Evolutionary conservation across 1,284 basidiomycete genomes (phyloP).

Genomic region (Gomphus bonarii): DNA sequence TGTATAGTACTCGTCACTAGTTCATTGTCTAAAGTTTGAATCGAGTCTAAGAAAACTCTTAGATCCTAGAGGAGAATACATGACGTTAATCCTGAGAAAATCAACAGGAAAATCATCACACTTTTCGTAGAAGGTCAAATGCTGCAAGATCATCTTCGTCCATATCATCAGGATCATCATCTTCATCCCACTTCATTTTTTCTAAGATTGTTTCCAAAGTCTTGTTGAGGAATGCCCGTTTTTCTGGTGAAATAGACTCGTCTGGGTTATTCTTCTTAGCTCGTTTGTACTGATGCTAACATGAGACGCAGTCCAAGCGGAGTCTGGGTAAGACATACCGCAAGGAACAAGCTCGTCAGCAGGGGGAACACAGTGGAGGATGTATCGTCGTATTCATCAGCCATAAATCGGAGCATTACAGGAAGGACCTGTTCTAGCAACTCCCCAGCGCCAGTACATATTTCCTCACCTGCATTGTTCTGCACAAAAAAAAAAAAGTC

Average conservation of each 20-base stretch:
- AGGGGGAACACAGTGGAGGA: conserved; percentile 78
- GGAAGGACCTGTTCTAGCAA: conserved; percentile 69
- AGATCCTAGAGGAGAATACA: conserved; percentile 45
- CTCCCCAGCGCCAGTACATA: conserved; percentile 58
- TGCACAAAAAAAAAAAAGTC: conserved; percentile 20
- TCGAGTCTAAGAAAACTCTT: conserved; percentile 73
- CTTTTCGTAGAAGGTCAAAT: conserved; percentile 84
- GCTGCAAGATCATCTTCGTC: conserved; percentile 84
- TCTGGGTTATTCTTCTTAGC: conserved; percentile 54
- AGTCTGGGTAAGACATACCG: conserved; percentile 38
- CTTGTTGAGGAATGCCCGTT: conserved; percentile 72
- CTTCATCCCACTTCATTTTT: conserved; percentile 91
- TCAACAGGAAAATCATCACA: conserved; percentile 18
- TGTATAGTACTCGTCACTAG: conserved; percentile 69
- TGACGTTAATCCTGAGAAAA: not conserved
- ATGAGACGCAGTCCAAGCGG: conserved; percentile 12
- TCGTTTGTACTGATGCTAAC: conserved; percentile 59
- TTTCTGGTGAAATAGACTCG: conserved; percentile 56
- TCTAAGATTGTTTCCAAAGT: conserved; percentile 74
- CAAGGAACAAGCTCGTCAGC: conserved; percentile 62
- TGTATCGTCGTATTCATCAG: conserved; percentile 83
- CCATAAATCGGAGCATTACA: conserved; percentile 81
- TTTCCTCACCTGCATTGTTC: conserved; percentile 52
- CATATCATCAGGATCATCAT: conserved; percentile 70
- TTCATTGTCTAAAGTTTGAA: conserved; percentile 71